A percentile compares a stretch with the other conserved stretches of the same genome.
Conservation (phyloP, 2,329 filamentous ascomycete genomes). For the Fusarium keratoplasticum region DNA sequence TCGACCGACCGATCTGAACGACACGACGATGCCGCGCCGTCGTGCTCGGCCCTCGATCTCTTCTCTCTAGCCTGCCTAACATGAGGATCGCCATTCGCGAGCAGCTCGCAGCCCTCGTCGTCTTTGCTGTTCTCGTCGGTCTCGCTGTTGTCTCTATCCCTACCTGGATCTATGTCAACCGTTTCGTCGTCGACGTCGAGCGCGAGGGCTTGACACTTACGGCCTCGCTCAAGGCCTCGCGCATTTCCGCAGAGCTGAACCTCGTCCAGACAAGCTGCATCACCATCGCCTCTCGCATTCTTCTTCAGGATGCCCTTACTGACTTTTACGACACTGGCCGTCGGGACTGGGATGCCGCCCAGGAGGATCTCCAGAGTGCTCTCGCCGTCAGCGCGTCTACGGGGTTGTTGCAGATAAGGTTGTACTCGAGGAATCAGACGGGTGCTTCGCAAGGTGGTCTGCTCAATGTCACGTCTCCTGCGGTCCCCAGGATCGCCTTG, state of each 20-base stretch:
- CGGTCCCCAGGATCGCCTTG: slow-evolving; percentile 65
- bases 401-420: slow-evolving; percentile 75
- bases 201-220: slow-evolving; percentile 77
- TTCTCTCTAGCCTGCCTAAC: slow-evolving; percentile 43
- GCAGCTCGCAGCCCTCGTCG: slow-evolving; percentile 84
- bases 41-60: slow-evolving; percentile 28
- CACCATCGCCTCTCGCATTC: slow-evolving; percentile 75
- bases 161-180: slow-evolving; percentile 71
- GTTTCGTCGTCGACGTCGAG: slow-evolving; percentile 64
- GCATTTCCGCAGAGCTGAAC: slow-evolving; percentile 81
- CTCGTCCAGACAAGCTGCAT: slow-evolving; percentile 81
- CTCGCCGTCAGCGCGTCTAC: slow-evolving; percentile 70
- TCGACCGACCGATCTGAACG: slow-evolving; percentile 19
- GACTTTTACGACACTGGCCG: slow-evolving; percentile 62
- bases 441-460: slow-evolving; percentile 65
- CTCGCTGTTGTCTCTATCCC: slow-evolving; percentile 85
- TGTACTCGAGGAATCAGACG: slow-evolving; percentile 77
- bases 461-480: slow-evolving; percentile 70
- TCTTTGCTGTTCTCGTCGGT: slow-evolving; percentile 78
- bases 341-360: slow-evolving; percentile 70
- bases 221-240: slow-evolving; percentile 86
- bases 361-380: slow-evolving; percentile 76
- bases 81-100: slow-evolving; percentile 91
- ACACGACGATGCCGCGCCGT: slow-evolving; percentile 45
- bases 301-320: slow-evolving; percentile 66